Conservation (phyloP, 352 stramenopile genomes). For the Globisporangium barbulae region DNA sequence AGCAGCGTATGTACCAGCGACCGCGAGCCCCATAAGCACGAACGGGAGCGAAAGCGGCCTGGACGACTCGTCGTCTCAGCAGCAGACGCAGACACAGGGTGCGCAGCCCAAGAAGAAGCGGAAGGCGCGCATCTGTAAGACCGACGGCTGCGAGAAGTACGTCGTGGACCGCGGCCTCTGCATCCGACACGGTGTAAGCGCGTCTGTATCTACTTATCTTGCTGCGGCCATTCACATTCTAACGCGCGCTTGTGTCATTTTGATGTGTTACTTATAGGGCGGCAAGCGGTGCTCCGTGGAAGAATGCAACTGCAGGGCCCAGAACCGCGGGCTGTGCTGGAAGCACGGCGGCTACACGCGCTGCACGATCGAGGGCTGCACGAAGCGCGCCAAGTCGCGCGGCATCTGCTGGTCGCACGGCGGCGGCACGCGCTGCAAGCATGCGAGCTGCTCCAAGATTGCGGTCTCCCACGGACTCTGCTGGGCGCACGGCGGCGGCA, state of each 20-base stretch:
- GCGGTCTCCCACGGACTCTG: slow-evolving; percentile 47
- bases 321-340: slow-evolving; percentile 39
- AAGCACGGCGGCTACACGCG: slow-evolving; percentile 49
- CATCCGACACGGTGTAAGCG: slow-evolving; percentile 37
- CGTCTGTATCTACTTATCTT: not conserved
- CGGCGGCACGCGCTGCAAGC: slow-evolving; percentile 40
- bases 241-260: not conserved
- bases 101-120: slow-evolving; percentile 34
- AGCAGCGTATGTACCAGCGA: not conserved
- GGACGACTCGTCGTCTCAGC: not conserved
- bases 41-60: slow-evolving; percentile 3
- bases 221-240: not conserved
- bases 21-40: not conserved
- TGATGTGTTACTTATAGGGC: slow-evolving; percentile 12
- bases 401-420: slow-evolving; percentile 33
- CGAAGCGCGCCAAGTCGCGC: slow-evolving; percentile 35
- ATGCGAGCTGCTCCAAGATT: slow-evolving; percentile 50
- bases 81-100: not conserved
- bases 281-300: slow-evolving; percentile 42
- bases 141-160: slow-evolving; percentile 42
- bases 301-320: slow-evolving; percentile 33
- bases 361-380: slow-evolving; percentile 49
- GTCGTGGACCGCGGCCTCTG: slow-evolving; percentile 42
- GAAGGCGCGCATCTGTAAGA: slow-evolving; percentile 37
- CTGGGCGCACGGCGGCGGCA: slow-evolving; percentile 55